phyloP scores from a whole-genome alignment of 768 basidiomycete genomes.

The Kwoniella heveanensis region DNA sequence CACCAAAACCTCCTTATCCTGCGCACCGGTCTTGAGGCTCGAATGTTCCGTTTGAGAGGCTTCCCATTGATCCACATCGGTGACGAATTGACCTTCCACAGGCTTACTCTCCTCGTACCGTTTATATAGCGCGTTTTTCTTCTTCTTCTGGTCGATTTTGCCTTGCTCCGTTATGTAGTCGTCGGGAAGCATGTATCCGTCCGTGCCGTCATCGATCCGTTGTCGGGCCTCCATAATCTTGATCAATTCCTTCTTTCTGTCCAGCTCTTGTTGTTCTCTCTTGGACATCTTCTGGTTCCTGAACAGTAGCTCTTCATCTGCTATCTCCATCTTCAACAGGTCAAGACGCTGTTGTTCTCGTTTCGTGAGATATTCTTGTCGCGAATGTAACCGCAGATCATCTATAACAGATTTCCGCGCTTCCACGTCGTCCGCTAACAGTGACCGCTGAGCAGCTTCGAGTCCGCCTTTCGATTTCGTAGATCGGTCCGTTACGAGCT shows the following conservation, averaged over 20 bases:
- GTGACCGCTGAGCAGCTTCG: conserved; percentile 77
- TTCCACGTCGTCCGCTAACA: conserved; percentile 74
- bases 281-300: conserved; percentile 86
- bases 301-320: conserved; percentile 90
- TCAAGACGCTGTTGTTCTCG: conserved; percentile 96
- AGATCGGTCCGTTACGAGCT: conserved; percentile 87
- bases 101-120: conserved; percentile 81
- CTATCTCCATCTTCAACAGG: conserved; percentile 84
- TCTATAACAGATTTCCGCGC: conserved; percentile 64
- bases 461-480: conserved; percentile 71
- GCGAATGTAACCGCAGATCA: conserved; percentile 79
- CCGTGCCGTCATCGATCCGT: conserved; percentile 91
- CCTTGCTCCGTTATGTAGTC: conserved; percentile 99
- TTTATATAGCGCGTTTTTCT: conserved; percentile 84
- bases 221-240: conserved; percentile 89
- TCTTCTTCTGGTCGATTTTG: conserved; percentile 95
- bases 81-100: conserved; percentile 85
- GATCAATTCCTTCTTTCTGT: conserved; percentile 87
- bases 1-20: conserved; percentile 80
- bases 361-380: conserved; percentile 94
- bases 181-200: conserved; percentile 94
- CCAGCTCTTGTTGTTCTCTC: conserved; percentile 76
- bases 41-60: conserved; percentile 84
- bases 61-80: conserved; percentile 98
- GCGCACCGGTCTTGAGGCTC: conserved; percentile 83